Base-by-base conservation (phyloP, 306 rosid species). In the Citrullus amarus region DNA sequence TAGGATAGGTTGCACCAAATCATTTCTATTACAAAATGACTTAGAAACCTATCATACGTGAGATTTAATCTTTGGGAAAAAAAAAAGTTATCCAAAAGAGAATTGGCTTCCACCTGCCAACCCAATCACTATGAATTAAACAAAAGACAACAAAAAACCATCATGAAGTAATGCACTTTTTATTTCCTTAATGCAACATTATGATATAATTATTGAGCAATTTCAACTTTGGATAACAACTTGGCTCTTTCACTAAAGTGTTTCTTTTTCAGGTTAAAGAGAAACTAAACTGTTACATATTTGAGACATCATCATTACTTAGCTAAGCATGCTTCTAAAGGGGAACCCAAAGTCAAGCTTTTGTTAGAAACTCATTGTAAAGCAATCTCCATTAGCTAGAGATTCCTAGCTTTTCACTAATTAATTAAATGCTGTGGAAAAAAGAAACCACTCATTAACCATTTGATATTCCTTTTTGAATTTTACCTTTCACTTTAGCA, bases 161-260 rank as follows among this genome's bases (percentile, higher is more conserved):
- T 71, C 25, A 72, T 72, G 77, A 72, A 50, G 14, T 0, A 28
- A 0, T 50, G 14, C 28, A 71, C 77, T 71, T 50, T 50, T 7
- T 16, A 13, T 50, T 50, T 7, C 6, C 25, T 50, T 48, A 72
- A 50, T 25, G 53, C 74, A 67, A 46, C 17, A 72, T 72, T 72
- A 72, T 72, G 77, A 50, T 72, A 72, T 72, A 72, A 72, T 50
- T 50, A 72, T 72, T 72, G 77, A 28, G 56, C 38, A 72, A 72
- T 72, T 53, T 48, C 20, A 28, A 50, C 43, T 72, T 72, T 72
- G 60, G 60, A 72, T 72, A 72, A 48, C 44, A 72, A 72, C 16
- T 50, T 72, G 39, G 76, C 60, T 28, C 59, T 50, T 72, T 72
- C 58, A 43, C 16, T 50, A 44, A 69, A 69, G 57, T 13, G 55